Evolutionary conservation across 257 asterid genomes (phyloP), one percentile per base, ranked within the genome.

Genomic region (Solanum lycopersicoides): DNA sequence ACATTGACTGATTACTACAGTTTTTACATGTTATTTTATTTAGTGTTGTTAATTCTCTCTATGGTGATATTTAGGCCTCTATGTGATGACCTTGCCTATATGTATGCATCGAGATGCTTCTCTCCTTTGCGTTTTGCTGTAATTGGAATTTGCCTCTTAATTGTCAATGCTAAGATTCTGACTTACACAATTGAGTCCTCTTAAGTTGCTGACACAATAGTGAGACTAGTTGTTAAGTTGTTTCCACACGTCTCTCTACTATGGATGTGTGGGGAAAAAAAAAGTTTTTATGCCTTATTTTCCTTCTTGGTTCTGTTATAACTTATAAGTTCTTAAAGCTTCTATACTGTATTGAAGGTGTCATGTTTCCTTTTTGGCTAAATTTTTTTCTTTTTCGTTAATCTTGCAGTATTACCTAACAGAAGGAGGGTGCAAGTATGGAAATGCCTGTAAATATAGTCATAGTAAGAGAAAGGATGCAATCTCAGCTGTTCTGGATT

Each of bases 381-480:
- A 21, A 18, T 9, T n/a, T 71, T 59, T 32, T 59, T 47, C 32
- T 42, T 45, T 39, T 53, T 74, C 76, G 18, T 66, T 25, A 76
- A 85, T 66, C 71, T 82, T 94, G 93, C 96, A 96, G 99, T 96
- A 93, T 90, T 94, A 91, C 92, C 83, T 93, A 89, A 90, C 95
- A 15, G 73, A 94, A 25, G 97, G 91, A 28, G 99, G 98, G 50
- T 96, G 99, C 95, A 94, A 89, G 88, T 91, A 93, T 89, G 98
- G 98, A 60, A 88, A 88, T 50, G 88, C 90, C 87, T 95, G 99
- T 87, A 95, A 89, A 92, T 96, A 83, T 86, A 90, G 89, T 89
- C 99, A 96, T 88, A 82, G 87, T 86, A 87, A 92, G 91, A 82
- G 86, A 75, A 84, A 89, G 79, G 87, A 87, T 90, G 88, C 76